Evolutionary conservation across 192 early-diverging fungal species (phyloP), one percentile per base, ranked within the genome.

Genomic region (Mortierella alpina): DNA sequence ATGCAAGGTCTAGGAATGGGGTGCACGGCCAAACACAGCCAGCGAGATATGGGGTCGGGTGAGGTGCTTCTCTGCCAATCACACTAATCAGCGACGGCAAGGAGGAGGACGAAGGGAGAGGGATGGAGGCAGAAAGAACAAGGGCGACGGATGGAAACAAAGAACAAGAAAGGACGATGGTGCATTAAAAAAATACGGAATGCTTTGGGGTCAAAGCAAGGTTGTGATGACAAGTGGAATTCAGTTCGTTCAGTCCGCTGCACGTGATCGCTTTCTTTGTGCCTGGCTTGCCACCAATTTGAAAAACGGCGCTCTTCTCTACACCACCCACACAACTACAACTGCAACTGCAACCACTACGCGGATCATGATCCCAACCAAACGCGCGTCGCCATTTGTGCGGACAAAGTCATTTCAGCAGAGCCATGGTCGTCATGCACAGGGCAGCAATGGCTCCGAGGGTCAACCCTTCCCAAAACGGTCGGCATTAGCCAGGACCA

Each of bases 381-480:
- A 73, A 47, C 48, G 71, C 40, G 50, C 71, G 58, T 73, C 71
- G 17, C 71, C 71, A 40, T 73, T 73, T 54, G 51, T 39, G 7
- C 71, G 71, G 13, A 61, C 71, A 4, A 61, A 63, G n/a, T 73
- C 71, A 17, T 73, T 73, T 18, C 71, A 64, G 48, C 39, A 56
- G 18, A 49, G 47, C 55, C 62, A 50, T 15, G 42, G 41, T 9
- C 45, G 22, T 8, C n/a, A 53, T 11, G 49, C 46, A 41, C 6
- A n/a, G 1, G 55, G 42, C 20, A 9, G n/a, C 14, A 40, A 73
- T 47, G 65, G n/a, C 11, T 7, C 48, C 6, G 71, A 46, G 15
- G 64, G 57, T 18, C 47, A 70, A 23, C 70, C 77, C 10, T 72
- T 72, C 20, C 13, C 62, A 13, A 80, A 80, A 13, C 77, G 77